Evolutionary conservation across 257 asterid species (phyloP).

Genomic region (Gentiana macrophylla): DNA sequence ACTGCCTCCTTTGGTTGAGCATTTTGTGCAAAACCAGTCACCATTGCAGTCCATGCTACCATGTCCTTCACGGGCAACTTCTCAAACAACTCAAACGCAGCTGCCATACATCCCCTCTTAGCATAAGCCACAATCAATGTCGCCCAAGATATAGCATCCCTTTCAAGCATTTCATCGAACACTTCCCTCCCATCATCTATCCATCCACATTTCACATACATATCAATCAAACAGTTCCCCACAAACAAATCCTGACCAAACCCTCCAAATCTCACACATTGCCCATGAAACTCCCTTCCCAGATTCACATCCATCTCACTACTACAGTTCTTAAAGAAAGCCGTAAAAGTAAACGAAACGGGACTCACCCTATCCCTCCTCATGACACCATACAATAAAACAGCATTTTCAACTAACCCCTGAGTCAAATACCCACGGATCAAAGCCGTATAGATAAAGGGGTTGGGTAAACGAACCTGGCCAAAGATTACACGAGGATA

Average conservation of each 20-base stretch:
- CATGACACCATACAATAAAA: conserved; percentile 46
- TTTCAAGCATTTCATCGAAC: conserved; percentile 76
- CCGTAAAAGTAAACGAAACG: conserved; percentile 64
- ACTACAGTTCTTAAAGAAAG: conserved; percentile 47
- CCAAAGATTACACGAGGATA: conserved; percentile 43
- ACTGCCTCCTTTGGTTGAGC: conserved; percentile 60
- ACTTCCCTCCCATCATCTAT: conserved; percentile 43
- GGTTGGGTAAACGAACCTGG: conserved; percentile 49
- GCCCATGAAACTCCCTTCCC: conserved; percentile 64
- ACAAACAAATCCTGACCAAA: conserved; percentile 43
- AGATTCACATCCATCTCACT: conserved; percentile 23
- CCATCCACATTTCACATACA: conserved; percentile 62
- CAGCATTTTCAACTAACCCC: conserved; percentile 33
- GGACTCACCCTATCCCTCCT: conserved; percentile 37
- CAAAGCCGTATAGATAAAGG: conserved; percentile 68
- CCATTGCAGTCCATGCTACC: conserved; percentile 87
- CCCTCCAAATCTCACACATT: conserved; percentile 61
- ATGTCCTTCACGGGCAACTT: conserved; percentile 49
- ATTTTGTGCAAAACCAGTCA: conserved; percentile 67
- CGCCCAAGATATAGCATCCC: conserved; percentile 62
- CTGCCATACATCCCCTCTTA: conserved; percentile 46
- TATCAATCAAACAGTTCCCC: conserved; percentile 44
- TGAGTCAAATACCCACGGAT: conserved; percentile 52
- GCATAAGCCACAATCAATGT: conserved; percentile 52
- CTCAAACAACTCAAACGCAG: conserved; percentile 46